Base-by-base conservation (phyloP, 1,284 basidiomycete species). In the Ustilago cynodontis region DNA sequence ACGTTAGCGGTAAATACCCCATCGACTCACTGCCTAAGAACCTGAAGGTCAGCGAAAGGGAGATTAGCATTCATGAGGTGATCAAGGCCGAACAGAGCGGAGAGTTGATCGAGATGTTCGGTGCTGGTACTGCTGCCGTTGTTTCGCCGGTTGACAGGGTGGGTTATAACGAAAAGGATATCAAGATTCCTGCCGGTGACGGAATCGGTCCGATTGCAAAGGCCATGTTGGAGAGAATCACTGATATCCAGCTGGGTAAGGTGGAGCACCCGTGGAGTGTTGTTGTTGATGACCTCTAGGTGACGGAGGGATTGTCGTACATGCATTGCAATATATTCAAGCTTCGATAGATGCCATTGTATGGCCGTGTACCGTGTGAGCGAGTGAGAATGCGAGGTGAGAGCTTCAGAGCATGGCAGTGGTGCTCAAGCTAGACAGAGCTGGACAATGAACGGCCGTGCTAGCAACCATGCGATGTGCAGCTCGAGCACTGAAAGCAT, bases 41-140 rank as follows among this genome's bases (percentile, higher is more conserved):
- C 43, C 88, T 98, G 69, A 88, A 89, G 65, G 91, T 98, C 33
- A 90, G 90, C 2, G 96, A 99, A 86, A 91, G 96, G 5, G 90
- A 91, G 37, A 91, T 99, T 65, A 92, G 91, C 45, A 99, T 99
- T 94, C 88, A 88, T 53, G 96, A 99, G 86, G 88, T 99, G 49
- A 90, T 92, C 77, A 89, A 90, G 37, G 93, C 94, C 3, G 89
- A 91, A 33, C 85, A 90, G 72, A 86, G 89, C 18, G 93, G 94
- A 11, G 88, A 87, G 16, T 89, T 99, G 35, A 88, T 94, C 26
- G 96, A 99, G 87, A 90, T 98, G 75, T 99, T 99, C 84, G 97
- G 96, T 56, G 89, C 93, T 22, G 96, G 94, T 20, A 99, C 86
- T 87, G 43, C 59, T 78, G 61, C 81, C 10, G 87, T 91, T 29